Evolutionary conservation across 73 alveolate species (phyloP).

Genomic region (Tetrahymena borealis): DNA sequence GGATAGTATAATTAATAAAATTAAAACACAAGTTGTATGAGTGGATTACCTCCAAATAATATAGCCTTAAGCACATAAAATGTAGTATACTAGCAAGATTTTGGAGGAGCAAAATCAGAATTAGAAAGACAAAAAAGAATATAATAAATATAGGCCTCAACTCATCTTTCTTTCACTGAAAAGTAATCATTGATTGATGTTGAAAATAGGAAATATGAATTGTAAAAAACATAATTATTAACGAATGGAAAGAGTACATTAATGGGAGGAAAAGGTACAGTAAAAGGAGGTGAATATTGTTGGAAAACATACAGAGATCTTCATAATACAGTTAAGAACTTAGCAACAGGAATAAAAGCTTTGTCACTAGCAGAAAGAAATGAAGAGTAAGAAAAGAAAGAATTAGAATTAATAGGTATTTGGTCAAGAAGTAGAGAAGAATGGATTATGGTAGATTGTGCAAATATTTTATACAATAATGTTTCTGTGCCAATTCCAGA

Average conservation of each 20-base stretch:
- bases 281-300: not conserved
- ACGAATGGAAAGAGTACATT: not conserved
- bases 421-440: conserved; percentile 75
- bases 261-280: not conserved
- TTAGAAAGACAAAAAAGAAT: not conserved
- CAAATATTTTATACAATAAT: conserved; percentile 47
- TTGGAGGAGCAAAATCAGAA: not conserved
- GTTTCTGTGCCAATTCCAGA: conserved; percentile 68
- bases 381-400: conserved; percentile 37
- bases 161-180: not conserved
- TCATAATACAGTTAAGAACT: not conserved
- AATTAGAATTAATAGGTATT: conserved; percentile 52
- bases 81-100: not conserved
- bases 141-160: not conserved
- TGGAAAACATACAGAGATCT: not conserved
- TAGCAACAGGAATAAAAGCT: not conserved
- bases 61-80: not conserved
- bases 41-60: too few relatives aligned
- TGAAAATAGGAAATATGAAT: not conserved
- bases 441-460: conserved; percentile 66
- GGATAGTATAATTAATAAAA: too few relatives aligned
- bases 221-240: not conserved
- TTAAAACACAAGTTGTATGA: not conserved
- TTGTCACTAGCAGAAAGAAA: not conserved
- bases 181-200: not conserved